A percentile compares a stretch with the other conserved stretches of the same genome.
Evolutionary conservation across 192 early-diverging fungal genomes (phyloP).

Genomic region (Coemansia sp.): DNA sequence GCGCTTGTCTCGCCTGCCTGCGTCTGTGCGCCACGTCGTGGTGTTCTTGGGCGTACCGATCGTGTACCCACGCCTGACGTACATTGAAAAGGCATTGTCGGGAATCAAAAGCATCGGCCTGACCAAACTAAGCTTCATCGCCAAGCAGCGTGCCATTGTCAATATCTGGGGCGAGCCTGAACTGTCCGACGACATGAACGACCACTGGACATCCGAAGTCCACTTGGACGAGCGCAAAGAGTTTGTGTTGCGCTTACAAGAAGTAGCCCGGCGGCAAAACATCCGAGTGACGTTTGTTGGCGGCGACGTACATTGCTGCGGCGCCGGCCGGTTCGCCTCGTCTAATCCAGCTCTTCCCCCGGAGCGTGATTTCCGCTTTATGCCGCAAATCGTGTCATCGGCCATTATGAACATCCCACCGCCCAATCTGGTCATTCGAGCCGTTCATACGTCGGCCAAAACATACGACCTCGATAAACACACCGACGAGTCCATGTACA

Average conservation of each 20-base stretch:
- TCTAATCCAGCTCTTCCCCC: constrained; percentile 55
- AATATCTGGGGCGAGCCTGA: constrained; percentile 80
- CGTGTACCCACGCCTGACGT: constrained; percentile 70
- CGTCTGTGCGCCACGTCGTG: constrained; percentile 64
- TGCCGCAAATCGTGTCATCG: constrained; percentile 78
- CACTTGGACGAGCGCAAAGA: constrained; percentile 70
- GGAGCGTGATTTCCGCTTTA: constrained; percentile 65
- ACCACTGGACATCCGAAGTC: constrained; percentile 69
- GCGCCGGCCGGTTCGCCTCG: constrained; percentile 61
- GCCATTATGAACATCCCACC: constrained; percentile 82
- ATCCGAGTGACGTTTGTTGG: constrained; percentile 77
- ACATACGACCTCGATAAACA: constrained; percentile 58
- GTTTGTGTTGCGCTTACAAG: constrained; percentile 66
- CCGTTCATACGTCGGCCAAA: constrained; percentile 63
- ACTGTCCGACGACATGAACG: constrained; percentile 82
- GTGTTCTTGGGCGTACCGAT: constrained; percentile 73
- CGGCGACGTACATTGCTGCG: constrained; percentile 79
- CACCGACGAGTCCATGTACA: constrained; percentile 73
- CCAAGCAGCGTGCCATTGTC: constrained; percentile 58
- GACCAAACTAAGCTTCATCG: constrained; percentile 57
- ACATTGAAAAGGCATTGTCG: constrained; percentile 67
- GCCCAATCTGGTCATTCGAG: constrained; percentile 65
- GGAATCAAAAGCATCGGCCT: constrained; percentile 57
- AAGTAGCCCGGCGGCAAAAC: constrained; percentile 57
- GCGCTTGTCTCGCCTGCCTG: constrained; percentile 47